Evolutionary conservation across 2,329 filamentous ascomycete genomes (phyloP), one percentile per base, ranked within the genome.

Genomic region (Fusarium liriodendri): DNA sequence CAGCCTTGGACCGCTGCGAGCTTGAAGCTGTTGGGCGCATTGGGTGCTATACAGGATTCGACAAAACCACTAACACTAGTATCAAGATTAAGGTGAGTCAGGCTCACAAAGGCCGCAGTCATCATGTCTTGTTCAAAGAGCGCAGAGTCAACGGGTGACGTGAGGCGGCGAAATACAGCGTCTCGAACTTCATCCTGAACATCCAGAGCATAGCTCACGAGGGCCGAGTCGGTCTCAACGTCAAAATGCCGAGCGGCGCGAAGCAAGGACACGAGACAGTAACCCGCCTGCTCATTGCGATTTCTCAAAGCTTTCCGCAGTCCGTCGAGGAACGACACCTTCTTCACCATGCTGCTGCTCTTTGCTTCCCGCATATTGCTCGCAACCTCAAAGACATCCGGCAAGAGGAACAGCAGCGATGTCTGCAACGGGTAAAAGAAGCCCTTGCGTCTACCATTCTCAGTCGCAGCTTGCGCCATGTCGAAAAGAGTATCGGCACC

Each of bases 351-450:
- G 74, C 88, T 87, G 64, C 86, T 85, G 74, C 87, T 89, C 79
- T 91, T 92, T 33, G 87, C 87, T 72, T 92, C 90, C 67, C 90
- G 87, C 79, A 93, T 84, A 79, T 91, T 91, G 80, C 90, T 92
- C 29, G 91, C 91, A 37, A 93, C 90, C 80, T 92, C 90, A 73
- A 93, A 93, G 7, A 93, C 89, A 74, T 93, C 91, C 5, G 91
- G 91, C 10, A 92, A 83, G 10, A 93, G 84, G 67, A 93, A 88
- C 11, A 93, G 81, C 6, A 93, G 82, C 14, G 88, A 86, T 3
- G 87, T 90, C 78, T 93, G 91, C 61, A 93, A 84, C 18, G 91
- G 90, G 74, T 88, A 91, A 22, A 92, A 83, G 35, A 89, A 82
- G 5, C 85, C 85, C 73, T 87, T 89, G 57, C 88, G 86, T 71